Base-by-base conservation (phyloP, 805 yeast genomes). In the Pichia cephalocereana region DNA sequence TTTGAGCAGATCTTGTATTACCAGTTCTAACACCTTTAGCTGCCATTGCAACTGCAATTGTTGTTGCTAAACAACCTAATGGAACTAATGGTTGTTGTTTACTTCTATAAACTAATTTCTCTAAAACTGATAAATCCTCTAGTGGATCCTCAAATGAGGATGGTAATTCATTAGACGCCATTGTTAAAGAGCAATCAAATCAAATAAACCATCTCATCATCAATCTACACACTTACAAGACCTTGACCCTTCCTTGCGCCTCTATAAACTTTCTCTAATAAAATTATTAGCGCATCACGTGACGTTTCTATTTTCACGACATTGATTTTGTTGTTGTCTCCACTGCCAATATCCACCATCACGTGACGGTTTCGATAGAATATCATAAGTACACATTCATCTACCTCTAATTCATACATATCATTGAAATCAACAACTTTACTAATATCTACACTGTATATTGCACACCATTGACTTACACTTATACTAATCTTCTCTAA, bases 281-380 rank as follows among this genome's bases (percentile, higher is more conserved):
- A 84, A 64, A 91, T 98, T 19, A 93, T 12, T 8, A 30, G 3
- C 14, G 32, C 10, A 2, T 30, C 32, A 30, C 32, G 32, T 30
- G 32, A 30, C 85, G 72, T 93, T 66, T 23, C 26, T 23, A 56
- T 89, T 97, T 63, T 91, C 96, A 84, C 63, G 12, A 91, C 91
- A 60, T 88, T 89, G 70, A 93, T 70, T 71, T 93, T 91, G 71
- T 93, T 93, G 66, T 93, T 93, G 62, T 93, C 89, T 32, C 99
- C 99, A 0, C 98, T 93, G 2, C 99, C 99, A 65, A 90, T 89
- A 70, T 93, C 99, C 66, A 96, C 87, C 95, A 93, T 81, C 95
- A 91, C 90, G 65, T 91, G 98, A 63, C 88, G 85, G 68, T 91
- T 91, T 45, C 95, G 71, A 67, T 77, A 88, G 65, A 93, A 91